Conservation (phyloP, 352 stramenopile species). For the Phytophthora chlamydospora region DNA sequence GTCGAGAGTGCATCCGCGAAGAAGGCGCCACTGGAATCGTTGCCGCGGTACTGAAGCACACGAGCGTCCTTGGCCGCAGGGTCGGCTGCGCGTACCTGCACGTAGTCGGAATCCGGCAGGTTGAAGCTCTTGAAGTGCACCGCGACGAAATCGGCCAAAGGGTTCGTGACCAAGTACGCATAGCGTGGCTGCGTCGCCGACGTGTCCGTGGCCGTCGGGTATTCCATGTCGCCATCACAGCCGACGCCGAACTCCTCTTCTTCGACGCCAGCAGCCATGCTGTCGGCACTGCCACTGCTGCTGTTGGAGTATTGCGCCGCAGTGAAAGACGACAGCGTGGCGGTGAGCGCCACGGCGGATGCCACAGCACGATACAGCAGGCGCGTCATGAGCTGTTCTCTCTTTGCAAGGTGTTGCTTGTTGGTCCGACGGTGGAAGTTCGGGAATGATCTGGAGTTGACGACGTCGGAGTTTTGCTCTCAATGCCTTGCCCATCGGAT, state of each 20-base stretch:
- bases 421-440: constrained; percentile 26
- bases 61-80: constrained; percentile 31
- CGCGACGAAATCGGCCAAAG: constrained; percentile 58
- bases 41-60: constrained; percentile 44
- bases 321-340: constrained; percentile 8
- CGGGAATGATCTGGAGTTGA: constrained; percentile 12
- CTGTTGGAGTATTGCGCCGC: constrained; percentile 22
- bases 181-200: constrained; percentile 35
- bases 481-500: background rate
- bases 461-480: background rate
- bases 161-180: constrained; percentile 50
- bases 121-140: constrained; percentile 76
- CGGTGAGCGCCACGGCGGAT: constrained; percentile 15
- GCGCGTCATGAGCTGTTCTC: constrained; percentile 18
- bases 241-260: constrained; percentile 39
- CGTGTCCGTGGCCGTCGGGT: constrained; percentile 29
- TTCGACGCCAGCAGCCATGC: constrained; percentile 21
- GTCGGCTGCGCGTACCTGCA: constrained; percentile 49
- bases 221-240: constrained; percentile 31
- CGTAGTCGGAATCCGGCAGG: constrained; percentile 59
- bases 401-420: constrained; percentile 1
- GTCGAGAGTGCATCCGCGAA: constrained; percentile 46
- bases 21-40: constrained; percentile 36
- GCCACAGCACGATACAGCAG: constrained; percentile 20
- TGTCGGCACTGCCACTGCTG: constrained; percentile 11